Evolutionary conservation across 768 basidiomycete species (phyloP), one percentile per base, ranked within the genome.

Genomic region (Auricularia heimuer): DNA sequence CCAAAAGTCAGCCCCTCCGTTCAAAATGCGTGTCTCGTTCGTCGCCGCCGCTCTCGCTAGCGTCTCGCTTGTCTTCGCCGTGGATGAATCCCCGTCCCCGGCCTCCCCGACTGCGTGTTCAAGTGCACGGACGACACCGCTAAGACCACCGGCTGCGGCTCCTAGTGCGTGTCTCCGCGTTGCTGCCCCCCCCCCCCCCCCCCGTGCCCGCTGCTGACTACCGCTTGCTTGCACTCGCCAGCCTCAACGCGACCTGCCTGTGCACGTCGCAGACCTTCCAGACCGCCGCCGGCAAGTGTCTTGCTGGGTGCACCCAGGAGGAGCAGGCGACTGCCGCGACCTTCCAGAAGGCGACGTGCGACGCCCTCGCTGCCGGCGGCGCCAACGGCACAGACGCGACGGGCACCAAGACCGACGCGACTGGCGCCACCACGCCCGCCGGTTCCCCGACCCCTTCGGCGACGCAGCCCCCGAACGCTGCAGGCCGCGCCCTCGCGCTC

Each of bases 21-120:
- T 64, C 14, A 64, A 56, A 51, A 64, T 56, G 54, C 64, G 54
- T 56, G 33, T 56, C 36, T 36, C 54, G 29, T 47, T 64, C 64
- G 54, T 39, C 34, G 64, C 54, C 54, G 64, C 64, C 29, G 60
- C 29, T 29, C 29, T 58, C 64, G 63, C 47, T 34, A 39, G 21
- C 51, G 64, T 3, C 54, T 16, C 64, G 24, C n/a, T 64, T 47
- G 64, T 39, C 64, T 35, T 58, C 54, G 64, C 51, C 24, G 44
- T 54, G 54, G 35, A 18, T 18, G 47, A 51, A 1, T 51, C 47
- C 11, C 47, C 51, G 54, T 56, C 16, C 18, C 54, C 36, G 51
- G 18, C 37, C 21, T 64, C 44, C 64, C 64, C 18, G 14, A 34
- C 18, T 64, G 64, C 36, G 44, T 64, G 16, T 29, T 58, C 24